A percentile compares a stretch with the other conserved stretches of the same genome.
These are phyloP conservation scores for Priceomyces fermenticarens DNA, from an alignment of 805 yeast genomes.

Conservation along the genomic window DNA sequence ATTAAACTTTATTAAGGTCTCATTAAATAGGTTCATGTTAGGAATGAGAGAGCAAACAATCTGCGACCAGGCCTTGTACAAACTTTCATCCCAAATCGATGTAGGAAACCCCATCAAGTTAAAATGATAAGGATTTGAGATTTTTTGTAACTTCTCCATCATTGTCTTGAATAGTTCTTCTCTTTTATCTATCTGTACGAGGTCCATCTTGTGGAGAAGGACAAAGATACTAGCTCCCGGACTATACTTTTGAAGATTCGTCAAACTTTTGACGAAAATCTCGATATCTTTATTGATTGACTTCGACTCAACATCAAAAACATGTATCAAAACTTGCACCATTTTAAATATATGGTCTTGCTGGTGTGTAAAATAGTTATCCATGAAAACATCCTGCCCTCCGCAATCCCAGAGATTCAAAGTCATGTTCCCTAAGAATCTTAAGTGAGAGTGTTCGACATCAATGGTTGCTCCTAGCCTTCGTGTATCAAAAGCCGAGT, in stretches of 20 bases:
- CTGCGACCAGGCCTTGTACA: constrained; percentile 95
- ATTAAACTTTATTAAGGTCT: constrained; percentile 70
- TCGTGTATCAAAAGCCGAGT: constrained; percentile 94
- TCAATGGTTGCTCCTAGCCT: constrained; percentile 96
- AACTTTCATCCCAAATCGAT: constrained; percentile 94
- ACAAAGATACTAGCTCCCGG: constrained; percentile 93
- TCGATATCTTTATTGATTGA: constrained; percentile 92
- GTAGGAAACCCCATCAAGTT: constrained; percentile 85
- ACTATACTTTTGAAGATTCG: constrained; percentile 75
- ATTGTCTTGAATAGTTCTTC: constrained; percentile 79
- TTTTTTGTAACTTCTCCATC: constrained; percentile 76
- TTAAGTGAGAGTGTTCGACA: constrained; percentile 93
- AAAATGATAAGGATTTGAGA: constrained; percentile 65
- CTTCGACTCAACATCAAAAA: constrained; percentile 92
- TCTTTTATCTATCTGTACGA: constrained; percentile 82
- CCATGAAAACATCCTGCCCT: constrained; percentile 96
- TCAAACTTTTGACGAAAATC: constrained; percentile 79
- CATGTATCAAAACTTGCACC: constrained; percentile 94
- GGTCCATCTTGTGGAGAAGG: constrained; percentile 91
- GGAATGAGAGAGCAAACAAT: constrained; percentile 95
- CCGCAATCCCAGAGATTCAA: constrained; percentile 98
- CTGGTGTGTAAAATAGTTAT: constrained; percentile 83
- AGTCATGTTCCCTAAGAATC: constrained; percentile 94
- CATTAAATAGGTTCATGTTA: constrained; percentile 77
- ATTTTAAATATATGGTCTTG: constrained; percentile 90